Evolutionary conservation across 1,139 yeast species (phyloP).

Genomic region (Debaryomyces fabryi): DNA sequence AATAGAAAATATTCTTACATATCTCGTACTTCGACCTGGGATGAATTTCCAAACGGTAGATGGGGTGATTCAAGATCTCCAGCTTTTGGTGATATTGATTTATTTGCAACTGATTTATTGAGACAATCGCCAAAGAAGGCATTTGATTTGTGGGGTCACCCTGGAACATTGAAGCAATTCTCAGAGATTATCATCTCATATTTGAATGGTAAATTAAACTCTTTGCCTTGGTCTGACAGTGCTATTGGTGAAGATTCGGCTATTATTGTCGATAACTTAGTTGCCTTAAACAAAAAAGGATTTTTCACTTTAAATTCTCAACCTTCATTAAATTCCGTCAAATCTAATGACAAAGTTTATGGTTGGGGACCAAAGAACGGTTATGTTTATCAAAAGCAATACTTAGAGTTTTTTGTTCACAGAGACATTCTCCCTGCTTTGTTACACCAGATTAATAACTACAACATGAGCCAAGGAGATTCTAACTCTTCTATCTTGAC

Average conservation of each 20-base stretch:
- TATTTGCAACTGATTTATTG: constrained; percentile 74
- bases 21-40: constrained; percentile 91
- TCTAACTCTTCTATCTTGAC: constrained; percentile 54
- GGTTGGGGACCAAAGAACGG: constrained; percentile 99
- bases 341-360: constrained; percentile 67
- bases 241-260: constrained; percentile 80
- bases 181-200: constrained; percentile 64
- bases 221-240: constrained; percentile 96
- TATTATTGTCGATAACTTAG: constrained; percentile 59
- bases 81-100: constrained; percentile 85
- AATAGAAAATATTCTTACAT: constrained; percentile 90
- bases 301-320: constrained; percentile 89
- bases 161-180: constrained; percentile 60
- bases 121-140: constrained; percentile 84
- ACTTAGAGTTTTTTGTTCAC: constrained; percentile 80
- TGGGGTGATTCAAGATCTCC: constrained; percentile 96
- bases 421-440: constrained; percentile 48
- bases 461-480: constrained; percentile 42
- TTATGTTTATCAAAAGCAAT: constrained; percentile 90
- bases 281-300: constrained; percentile 65
- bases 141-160: constrained; percentile 85
- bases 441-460: constrained; percentile 39
- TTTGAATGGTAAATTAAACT: constrained; percentile 66
- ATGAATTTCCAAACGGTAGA: constrained; percentile 93
- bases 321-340: constrained; percentile 85